phyloP scores from a whole-genome alignment of 2,329 filamentous ascomycete genomes.

The Trichoderma asperellum region DNA sequence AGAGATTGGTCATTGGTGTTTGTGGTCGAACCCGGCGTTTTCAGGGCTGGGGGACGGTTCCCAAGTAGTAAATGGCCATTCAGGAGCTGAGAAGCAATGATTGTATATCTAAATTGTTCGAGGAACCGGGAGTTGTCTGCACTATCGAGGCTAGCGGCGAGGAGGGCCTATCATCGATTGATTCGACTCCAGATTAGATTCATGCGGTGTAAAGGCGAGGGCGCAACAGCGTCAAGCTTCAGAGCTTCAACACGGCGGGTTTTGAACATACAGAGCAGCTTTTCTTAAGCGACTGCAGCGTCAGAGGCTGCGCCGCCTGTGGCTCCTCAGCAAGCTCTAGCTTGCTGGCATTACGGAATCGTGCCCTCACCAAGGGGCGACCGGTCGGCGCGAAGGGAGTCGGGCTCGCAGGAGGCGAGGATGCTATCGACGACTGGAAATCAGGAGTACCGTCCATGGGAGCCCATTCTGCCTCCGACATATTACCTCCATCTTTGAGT shows the following conservation, averaged over 20 bases:
- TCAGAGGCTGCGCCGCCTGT: conserved; percentile 32
- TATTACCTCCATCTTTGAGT: conserved; percentile 53
- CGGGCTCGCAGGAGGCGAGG: conserved; percentile 53
- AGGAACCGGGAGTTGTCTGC: conserved; percentile 84
- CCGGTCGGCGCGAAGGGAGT: conserved; percentile 61
- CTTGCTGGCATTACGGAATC: conserved; percentile 52
- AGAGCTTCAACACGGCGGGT: not conserved
- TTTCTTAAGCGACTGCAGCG: conserved; percentile 52
- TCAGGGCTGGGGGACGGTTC: conserved; percentile 37
- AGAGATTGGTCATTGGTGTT: conserved; percentile 37
- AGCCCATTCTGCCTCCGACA: conserved; percentile 52
- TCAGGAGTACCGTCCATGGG: conserved; percentile 43
- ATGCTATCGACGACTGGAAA: conserved; percentile 37
- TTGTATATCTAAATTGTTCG: conserved; percentile 90
- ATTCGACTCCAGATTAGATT: conserved; percentile 1
- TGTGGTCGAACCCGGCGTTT: conserved; percentile 28
- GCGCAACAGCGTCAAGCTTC: not conserved
- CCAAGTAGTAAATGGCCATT: conserved; percentile 65
- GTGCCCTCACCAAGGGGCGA: conserved; percentile 56
- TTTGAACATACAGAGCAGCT: conserved; percentile 55
- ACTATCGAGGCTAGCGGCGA: conserved; percentile 73
- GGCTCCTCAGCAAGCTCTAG: not conserved
- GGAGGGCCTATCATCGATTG: conserved; percentile 57
- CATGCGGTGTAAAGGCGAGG: not conserved
- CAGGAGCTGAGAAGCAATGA: conserved; percentile 88